Percentiles rank a stretch among this genome's conserved stretches.
Evolutionary conservation across 2,329 filamentous ascomycete genomes (phyloP).

Genomic region (Ceratocystis lukuohia): DNA sequence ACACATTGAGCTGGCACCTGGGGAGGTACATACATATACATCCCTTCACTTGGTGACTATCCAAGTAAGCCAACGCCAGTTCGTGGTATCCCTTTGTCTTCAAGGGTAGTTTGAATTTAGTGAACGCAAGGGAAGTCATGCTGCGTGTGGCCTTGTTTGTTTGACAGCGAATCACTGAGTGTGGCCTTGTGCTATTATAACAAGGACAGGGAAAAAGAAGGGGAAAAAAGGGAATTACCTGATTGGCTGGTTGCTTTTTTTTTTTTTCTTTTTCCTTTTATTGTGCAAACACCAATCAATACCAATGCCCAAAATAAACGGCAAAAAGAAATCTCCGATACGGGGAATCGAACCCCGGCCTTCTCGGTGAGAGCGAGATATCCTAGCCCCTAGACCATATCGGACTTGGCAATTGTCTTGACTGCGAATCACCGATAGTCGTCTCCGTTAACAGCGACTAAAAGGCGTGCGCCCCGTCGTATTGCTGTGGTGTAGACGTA

Average conservation of each 20-base stretch:
- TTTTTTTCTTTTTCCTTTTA: too few species aligned
- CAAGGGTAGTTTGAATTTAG: too few species aligned
- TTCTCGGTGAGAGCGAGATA: slow-evolving; percentile 20
- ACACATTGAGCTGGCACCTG: too few species aligned
- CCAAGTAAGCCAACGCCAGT: too few species aligned
- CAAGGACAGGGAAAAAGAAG: neutral
- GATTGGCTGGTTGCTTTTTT: neutral
- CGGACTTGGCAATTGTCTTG: neutral
- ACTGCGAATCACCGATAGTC: too few species aligned
- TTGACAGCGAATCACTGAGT: neutral
- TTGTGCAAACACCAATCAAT: too few species aligned
- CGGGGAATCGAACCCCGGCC: slow-evolving; percentile 23
- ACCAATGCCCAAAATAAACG: neutral
- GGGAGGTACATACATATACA: too few species aligned
- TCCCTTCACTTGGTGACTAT: too few species aligned
- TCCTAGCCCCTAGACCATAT: slow-evolving; percentile 15
- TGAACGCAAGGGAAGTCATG: too few species aligned
- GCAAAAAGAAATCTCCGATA: slow-evolving; percentile 18
- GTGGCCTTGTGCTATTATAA: neutral
- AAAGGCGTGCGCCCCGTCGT: neutral
- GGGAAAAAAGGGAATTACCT: neutral
- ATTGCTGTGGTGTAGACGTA: too few species aligned
- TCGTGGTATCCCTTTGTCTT: too few species aligned
- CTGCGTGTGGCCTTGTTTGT: neutral
- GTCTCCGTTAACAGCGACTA: neutral